Conservation (phyloP, 371 early-diverging fungal genomes). For the Rhizopus delemar region DNA sequence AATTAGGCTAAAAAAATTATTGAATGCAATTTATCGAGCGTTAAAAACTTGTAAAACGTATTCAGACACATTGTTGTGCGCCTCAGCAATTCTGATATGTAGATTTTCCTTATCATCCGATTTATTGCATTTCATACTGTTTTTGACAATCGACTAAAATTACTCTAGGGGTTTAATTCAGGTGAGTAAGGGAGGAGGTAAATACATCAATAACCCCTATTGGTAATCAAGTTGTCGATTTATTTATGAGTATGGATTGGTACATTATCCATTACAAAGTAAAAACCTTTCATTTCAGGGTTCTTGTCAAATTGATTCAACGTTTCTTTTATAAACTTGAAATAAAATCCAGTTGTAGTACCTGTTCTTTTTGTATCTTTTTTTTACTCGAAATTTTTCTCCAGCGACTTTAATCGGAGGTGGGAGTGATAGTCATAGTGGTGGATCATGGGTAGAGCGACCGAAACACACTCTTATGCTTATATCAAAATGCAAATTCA, state of each 20-base stretch:
- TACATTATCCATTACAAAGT: conserved; percentile 1
- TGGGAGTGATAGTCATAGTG: background rate
- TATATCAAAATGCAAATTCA: background rate
- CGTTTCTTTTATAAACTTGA: conserved; percentile 20
- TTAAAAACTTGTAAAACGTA: too few relatives aligned
- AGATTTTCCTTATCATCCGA: too few relatives aligned
- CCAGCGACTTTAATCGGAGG: background rate
- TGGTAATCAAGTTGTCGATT: background rate
- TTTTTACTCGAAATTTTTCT: background rate
- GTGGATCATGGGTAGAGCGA: background rate
- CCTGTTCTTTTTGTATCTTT: conserved; percentile 20
- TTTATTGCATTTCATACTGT: too few relatives aligned
- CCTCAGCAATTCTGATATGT: too few relatives aligned
- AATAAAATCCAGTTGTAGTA: conserved; percentile 17
- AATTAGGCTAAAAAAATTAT: too few relatives aligned
- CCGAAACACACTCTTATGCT: background rate
- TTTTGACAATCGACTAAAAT: too few relatives aligned
- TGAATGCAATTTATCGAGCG: too few relatives aligned
- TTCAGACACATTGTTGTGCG: too few relatives aligned
- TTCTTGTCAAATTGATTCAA: conserved; percentile 17
- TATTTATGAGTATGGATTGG: background rate
- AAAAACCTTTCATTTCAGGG: conserved; percentile 8
- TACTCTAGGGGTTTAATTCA: too few relatives aligned
- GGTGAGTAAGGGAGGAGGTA: too few relatives aligned
- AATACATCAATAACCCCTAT: background rate